Percentiles rank a stretch among this genome's conserved stretches.
Evolutionary conservation across 2,329 filamentous ascomycete genomes (phyloP).

Genomic region (Grosmannia huntii): DNA sequence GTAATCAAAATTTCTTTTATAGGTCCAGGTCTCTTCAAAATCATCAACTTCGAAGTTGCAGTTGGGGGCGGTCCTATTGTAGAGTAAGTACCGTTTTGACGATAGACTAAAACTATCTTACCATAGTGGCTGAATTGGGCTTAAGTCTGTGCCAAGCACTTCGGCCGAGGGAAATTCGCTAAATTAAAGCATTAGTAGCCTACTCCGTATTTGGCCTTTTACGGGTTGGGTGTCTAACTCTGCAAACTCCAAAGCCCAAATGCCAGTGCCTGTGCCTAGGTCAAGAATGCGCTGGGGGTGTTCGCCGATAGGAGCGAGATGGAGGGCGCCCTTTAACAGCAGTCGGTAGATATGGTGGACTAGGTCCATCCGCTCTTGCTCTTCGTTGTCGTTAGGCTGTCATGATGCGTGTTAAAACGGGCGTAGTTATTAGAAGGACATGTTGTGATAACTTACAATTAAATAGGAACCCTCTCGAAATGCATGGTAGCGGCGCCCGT

Average conservation of each 20-base stretch:
- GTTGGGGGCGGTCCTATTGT: slow-evolving; percentile 39
- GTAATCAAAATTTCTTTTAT: slow-evolving; percentile 32
- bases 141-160: slow-evolving; percentile 52
- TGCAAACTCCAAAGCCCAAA: slow-evolving; percentile 56
- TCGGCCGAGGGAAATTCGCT: slow-evolving; percentile 22
- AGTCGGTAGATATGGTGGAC: slow-evolving; percentile 36
- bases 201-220: no score
- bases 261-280: slow-evolving; percentile 38
- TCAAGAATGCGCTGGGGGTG: slow-evolving; percentile 29
- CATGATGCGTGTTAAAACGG: background rate
- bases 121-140: slow-evolving; percentile 45
- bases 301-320: slow-evolving; percentile 28
- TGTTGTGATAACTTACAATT: background rate
- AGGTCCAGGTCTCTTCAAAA: slow-evolving; percentile 5
- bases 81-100: background rate
- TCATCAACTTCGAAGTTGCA: slow-evolving; percentile 65
- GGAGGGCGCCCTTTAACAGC: slow-evolving; percentile 27
- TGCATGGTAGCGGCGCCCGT: slow-evolving; percentile 4
- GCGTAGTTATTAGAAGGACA: no score
- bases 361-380: slow-evolving; percentile 14
- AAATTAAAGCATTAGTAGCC: no score
- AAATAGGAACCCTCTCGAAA: slow-evolving; percentile 1
- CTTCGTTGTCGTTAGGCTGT: slow-evolving; percentile 4
- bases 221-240: slow-evolving; percentile 11
- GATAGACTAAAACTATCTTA: slow-evolving; percentile 23